phyloP scores from a whole-genome alignment of 805 yeast genomes.

The Kodamaea leandrae region DNA sequence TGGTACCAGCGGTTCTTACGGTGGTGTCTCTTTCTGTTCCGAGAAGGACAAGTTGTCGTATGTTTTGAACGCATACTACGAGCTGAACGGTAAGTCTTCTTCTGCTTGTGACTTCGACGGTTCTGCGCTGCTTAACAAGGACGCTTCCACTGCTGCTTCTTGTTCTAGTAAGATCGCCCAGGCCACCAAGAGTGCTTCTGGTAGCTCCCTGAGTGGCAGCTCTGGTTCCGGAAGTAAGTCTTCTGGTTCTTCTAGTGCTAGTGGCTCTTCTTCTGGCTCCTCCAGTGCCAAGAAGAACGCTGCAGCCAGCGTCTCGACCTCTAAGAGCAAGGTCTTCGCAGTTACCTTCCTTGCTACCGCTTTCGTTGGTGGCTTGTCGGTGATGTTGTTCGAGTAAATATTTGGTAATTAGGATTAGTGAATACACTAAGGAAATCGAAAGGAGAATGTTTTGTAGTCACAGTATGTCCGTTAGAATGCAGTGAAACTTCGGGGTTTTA shows the following conservation, averaged over 20 bases:
- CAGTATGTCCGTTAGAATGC: too few species aligned
- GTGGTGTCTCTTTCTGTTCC: constrained; percentile 71
- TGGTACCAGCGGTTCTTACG: constrained; percentile 67
- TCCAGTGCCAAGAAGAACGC: constrained; percentile 14
- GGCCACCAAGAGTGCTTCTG: constrained; percentile 15
- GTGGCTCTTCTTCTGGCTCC: constrained; percentile 23
- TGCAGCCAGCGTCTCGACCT: constrained; percentile 22
- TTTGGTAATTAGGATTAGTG: too few species aligned
- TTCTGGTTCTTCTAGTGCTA: constrained; percentile 19
- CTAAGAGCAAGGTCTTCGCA: constrained; percentile 33
- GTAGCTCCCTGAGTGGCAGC: constrained; percentile 23
- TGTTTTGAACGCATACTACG: constrained; percentile 47
- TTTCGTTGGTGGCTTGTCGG: constrained; percentile 45
- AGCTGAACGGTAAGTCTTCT: constrained; percentile 37
- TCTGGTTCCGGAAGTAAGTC: constrained; percentile 28
- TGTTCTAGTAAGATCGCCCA: constrained; percentile 27
- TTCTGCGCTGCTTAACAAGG: constrained; percentile 48
- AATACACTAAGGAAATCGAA: too few species aligned
- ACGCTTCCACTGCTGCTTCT: constrained; percentile 29
- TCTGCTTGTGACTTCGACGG: constrained; percentile 71
- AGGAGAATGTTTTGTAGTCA: too few species aligned
- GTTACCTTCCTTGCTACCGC: constrained; percentile 34
- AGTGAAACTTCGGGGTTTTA: too few species aligned
- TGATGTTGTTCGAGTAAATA: constrained; percentile 23
- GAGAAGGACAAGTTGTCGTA: constrained; percentile 63